Base-by-base conservation (phyloP, 495 filamentous ascomycete species). In the Aspergillus bridgeri region DNA sequence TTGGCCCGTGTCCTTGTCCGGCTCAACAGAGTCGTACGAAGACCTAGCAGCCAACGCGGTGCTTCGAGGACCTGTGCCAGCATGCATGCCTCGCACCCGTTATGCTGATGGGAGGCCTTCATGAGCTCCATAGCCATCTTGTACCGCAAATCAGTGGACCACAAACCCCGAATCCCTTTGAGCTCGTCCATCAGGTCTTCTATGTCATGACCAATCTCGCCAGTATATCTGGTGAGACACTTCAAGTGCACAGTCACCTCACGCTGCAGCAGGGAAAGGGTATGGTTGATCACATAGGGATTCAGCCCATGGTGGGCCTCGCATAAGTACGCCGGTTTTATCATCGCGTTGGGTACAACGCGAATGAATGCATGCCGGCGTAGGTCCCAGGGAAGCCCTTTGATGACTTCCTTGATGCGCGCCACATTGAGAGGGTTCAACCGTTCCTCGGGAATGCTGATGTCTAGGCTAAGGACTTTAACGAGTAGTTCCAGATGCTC, bases 41-140 rank as follows among this genome's bases (percentile, higher is more conserved):
- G 51, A 22, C 72, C 60, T 13, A 58, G 60, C 9, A 77, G 22
- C 0, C 51, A 44, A 1, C 51, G 15, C 6, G 61, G 68, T 24
- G 67, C 42, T 1, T 33, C 33, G 0, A 65, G 65, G 27, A 81
- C 57, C 1, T 75, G 64, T 3, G 71, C 68, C 43, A 79, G 56
- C 42, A 80, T 74, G 50, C 79, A 75, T 9, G 73, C 72, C 48
- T 76, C 45, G 53, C 79, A 75, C 19, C 57, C 23, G 50, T 79
- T 69, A 22, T 57, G 57, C 46, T 79, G 70, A 33, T 63, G 70
- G 1, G 9, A 38, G 33, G 9, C 33, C 4, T 38, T 38, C 33
- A 38, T 38, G 33, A 4, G 17, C n/a, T 47, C 1, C 19, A 20
- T 19, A 20, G 20, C 7, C 21, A 4, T 3, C n/a, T 20, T 19